phyloP scores from a whole-genome alignment of 2,329 filamentous ascomycete species.

The Penicillium occitanis region DNA sequence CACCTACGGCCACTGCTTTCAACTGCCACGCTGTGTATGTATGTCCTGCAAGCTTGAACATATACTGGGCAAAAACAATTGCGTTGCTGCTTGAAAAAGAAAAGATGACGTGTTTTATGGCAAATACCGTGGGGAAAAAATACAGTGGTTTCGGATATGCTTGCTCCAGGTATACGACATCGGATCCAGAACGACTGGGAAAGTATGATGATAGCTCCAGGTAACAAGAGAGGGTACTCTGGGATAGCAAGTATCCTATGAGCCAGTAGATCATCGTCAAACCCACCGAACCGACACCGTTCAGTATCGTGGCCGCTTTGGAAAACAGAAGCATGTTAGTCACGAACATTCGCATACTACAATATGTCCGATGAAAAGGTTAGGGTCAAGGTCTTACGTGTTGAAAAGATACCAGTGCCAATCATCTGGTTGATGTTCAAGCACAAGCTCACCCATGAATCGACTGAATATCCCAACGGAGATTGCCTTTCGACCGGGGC shows the following conservation, averaged over 20 bases:
- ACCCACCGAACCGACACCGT: conserved; percentile 61
- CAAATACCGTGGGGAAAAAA: conserved; percentile 64
- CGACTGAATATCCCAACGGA: conserved; percentile 61
- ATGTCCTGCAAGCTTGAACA: conserved; percentile 29
- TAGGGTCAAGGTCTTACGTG: conserved; percentile 49
- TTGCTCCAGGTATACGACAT: conserved; percentile 69
- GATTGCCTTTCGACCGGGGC: conserved; percentile 61
- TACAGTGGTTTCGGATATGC: conserved; percentile 64
- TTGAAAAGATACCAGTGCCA: conserved; percentile 65
- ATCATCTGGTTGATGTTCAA: conserved; percentile 64
- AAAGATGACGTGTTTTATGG: conserved; percentile 62
- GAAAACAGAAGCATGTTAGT: not conserved
- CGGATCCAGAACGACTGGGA: conserved; percentile 63
- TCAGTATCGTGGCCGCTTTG: conserved; percentile 60
- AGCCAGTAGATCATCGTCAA: conserved; percentile 64
- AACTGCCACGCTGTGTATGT: conserved; percentile 27
- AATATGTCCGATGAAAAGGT: not conserved
- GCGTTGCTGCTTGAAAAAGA: conserved; percentile 67
- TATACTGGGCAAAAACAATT: conserved; percentile 39
- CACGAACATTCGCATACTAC: not conserved
- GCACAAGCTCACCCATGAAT: conserved; percentile 57
- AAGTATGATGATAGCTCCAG: conserved; percentile 66
- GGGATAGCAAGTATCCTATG: conserved; percentile 60
- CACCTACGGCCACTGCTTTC: conserved; percentile 34
- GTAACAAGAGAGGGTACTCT: conserved; percentile 58